Percentiles rank a stretch among this genome's conserved stretches.
phyloP scores from a whole-genome alignment of 1,284 basidiomycete species.

The Tilletia setariae region DNA sequence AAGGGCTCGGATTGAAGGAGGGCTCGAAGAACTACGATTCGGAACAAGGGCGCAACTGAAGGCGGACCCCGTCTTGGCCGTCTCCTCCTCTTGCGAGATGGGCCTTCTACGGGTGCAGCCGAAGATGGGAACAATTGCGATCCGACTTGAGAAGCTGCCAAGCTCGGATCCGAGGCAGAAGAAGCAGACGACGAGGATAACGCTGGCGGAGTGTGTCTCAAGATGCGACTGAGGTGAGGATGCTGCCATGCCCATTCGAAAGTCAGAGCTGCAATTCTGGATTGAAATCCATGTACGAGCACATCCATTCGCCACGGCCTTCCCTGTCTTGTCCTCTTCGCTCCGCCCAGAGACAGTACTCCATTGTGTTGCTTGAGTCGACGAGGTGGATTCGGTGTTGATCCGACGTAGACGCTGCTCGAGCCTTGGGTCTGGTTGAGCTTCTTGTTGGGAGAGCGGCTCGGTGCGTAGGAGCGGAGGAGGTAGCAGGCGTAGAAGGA shows the following conservation, averaged over 20 bases:
- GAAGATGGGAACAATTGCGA: slow-evolving; percentile 19
- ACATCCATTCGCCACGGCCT: slow-evolving; percentile 87
- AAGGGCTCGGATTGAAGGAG: slow-evolving; percentile 48
- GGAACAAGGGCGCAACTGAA: slow-evolving; percentile 37
- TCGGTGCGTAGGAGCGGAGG: slow-evolving; percentile 61
- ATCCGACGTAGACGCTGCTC: slow-evolving; percentile 68
- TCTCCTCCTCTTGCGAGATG: slow-evolving; percentile 19
- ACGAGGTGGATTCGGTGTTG: slow-evolving; percentile 74
- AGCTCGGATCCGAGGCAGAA: too few relatives aligned
- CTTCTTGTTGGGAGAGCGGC: too few relatives aligned
- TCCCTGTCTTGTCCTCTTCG: slow-evolving; percentile 67
- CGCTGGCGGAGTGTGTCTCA: slow-evolving; percentile 28
- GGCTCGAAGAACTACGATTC: slow-evolving; percentile 49
- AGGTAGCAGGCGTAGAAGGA: slow-evolving; percentile 85
- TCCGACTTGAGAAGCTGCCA: slow-evolving; percentile 28
- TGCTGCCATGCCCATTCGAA: slow-evolving; percentile 95
- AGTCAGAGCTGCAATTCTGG: slow-evolving; percentile 73
- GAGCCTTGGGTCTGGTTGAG: slow-evolving; percentile 56
- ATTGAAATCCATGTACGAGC: slow-evolving; percentile 83
- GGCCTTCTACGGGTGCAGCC: too few relatives aligned
- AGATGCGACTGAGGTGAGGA: slow-evolving; percentile 58
- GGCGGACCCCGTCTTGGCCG: slow-evolving; percentile 22
- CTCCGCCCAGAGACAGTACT: slow-evolving; percentile 67
- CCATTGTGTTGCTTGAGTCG: slow-evolving; percentile 84
- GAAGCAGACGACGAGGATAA: slow-evolving; percentile 18